A percentile compares a stretch with the other conserved stretches of the same genome.
phyloP scores from a whole-genome alignment of 2,329 filamentous ascomycete genomes.

The Metarhizium guizhouense region DNA sequence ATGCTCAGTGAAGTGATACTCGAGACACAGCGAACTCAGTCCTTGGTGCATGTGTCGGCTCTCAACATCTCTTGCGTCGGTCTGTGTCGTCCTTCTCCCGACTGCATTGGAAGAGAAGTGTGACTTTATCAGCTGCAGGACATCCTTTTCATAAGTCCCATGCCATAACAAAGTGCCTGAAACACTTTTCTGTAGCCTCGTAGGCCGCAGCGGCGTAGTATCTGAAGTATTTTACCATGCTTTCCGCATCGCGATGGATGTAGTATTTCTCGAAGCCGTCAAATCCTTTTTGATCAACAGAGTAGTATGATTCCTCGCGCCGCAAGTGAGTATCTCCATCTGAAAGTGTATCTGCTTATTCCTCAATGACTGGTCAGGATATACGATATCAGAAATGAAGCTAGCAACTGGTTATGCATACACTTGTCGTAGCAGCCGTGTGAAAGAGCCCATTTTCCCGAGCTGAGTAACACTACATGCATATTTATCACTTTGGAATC shows the following conservation, averaged over 20 bases:
- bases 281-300: conserved; percentile 42
- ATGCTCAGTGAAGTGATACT: too few species aligned
- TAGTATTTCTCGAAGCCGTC: conserved; percentile 42
- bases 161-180: neutral
- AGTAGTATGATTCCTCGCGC: conserved; percentile 37
- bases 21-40: too few species aligned
- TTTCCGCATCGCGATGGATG: conserved; percentile 31
- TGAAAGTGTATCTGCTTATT: neutral
- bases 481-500: conserved; percentile 29
- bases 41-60: too few species aligned
- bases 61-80: conserved; percentile 26
- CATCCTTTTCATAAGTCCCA: neutral
- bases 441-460: conserved; percentile 48
- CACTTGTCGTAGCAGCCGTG: conserved; percentile 30
- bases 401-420: conserved; percentile 41
- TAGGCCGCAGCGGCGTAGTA: conserved; percentile 44
- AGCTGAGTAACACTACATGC: conserved; percentile 42
- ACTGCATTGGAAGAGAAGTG: conserved; percentile 10
- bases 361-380: neutral
- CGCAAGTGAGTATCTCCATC: conserved; percentile 42
- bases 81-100: conserved; percentile 17
- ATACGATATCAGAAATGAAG: neutral
- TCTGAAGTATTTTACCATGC: conserved; percentile 43
- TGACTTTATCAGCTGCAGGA: neutral
- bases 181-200: conserved; percentile 26